Percentiles rank a stretch among this genome's conserved stretches.
phyloP scores from a whole-genome alignment of 129 eudicot species.

The Artemisia annua region DNA sequence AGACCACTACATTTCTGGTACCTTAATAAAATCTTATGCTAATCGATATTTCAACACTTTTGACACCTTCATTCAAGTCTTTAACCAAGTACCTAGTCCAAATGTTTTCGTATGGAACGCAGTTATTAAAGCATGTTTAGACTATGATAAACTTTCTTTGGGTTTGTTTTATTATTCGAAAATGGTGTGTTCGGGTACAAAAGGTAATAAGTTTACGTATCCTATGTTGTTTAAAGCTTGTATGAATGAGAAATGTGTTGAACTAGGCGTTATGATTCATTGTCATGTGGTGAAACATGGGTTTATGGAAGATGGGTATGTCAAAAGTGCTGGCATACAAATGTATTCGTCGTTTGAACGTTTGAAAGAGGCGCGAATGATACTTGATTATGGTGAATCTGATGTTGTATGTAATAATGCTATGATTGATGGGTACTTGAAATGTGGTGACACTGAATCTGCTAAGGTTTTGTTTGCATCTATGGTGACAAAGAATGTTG shows the following conservation, averaged over 20 bases:
- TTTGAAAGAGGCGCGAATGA: slow-evolving; percentile 41
- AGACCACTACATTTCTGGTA: slow-evolving; percentile 61
- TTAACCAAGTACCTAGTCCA: slow-evolving; percentile 47
- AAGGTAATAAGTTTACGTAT: slow-evolving; percentile 58
- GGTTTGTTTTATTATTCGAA: slow-evolving; percentile 29
- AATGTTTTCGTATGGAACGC: slow-evolving; percentile 69
- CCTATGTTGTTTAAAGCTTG: slow-evolving; percentile 57
- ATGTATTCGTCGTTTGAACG: slow-evolving; percentile 53
- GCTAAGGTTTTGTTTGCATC: slow-evolving; percentile 41
- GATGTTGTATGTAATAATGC: slow-evolving; percentile 65
- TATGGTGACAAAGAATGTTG: slow-evolving; percentile 30
- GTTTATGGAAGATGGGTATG: slow-evolving; percentile 48
- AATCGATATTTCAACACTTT: slow-evolving; percentile 33
- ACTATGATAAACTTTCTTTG: slow-evolving; percentile 33
- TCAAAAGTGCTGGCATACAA: slow-evolving; percentile 57
- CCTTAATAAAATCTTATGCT: slow-evolving; percentile 57
- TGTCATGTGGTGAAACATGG: slow-evolving; percentile 53
- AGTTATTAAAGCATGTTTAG: slow-evolving; percentile 48
- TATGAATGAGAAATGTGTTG: slow-evolving; percentile 17
- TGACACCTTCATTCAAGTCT: slow-evolving; percentile 25
- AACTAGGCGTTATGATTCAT: slow-evolving; percentile 48
- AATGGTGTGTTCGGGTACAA: slow-evolving; percentile 41
- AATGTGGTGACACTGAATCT: slow-evolving; percentile 41
- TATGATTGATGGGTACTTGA: slow-evolving; percentile 67
- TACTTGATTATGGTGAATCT: slow-evolving; percentile 40